These are phyloP conservation scores for Boletus pseudo-olivaceus DNA, from an alignment of 768 basidiomycete species.

Conservation along the genomic window DNA sequence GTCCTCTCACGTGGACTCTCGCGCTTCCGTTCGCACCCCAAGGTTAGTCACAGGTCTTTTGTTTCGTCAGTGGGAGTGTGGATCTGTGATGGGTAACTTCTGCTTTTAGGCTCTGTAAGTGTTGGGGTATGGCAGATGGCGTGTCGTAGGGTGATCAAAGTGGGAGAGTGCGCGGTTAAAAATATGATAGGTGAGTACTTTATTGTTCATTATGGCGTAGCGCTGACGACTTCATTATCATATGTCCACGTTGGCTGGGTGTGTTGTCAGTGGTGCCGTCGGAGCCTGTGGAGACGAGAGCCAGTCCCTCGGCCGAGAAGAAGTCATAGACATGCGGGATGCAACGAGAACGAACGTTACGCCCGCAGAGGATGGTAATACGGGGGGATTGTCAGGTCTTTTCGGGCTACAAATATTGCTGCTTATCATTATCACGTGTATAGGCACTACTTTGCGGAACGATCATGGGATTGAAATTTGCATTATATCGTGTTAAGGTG, in stretches of 20 bases:
- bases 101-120: constrained; percentile 74
- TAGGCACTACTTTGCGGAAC: constrained; percentile 10
- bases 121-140: constrained; percentile 96
- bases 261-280: constrained; percentile 14
- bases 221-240: neutral
- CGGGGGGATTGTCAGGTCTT: neutral
- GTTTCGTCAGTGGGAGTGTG: neutral
- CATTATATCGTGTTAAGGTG: neutral
- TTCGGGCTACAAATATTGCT: neutral
- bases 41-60: constrained; percentile 45
- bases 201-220: constrained; percentile 1
- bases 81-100: neutral
- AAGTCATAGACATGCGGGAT: constrained; percentile 14
- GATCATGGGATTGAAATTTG: constrained; percentile 3
- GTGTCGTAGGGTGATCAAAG: constrained; percentile 77
- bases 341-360: neutral
- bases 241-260: neutral
- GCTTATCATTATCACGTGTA: constrained; percentile 18
- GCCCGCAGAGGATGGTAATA: constrained; percentile 5
- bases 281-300: constrained; percentile 18
- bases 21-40: constrained; percentile 87
- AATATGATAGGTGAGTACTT: constrained; percentile 47
- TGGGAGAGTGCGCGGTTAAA: constrained; percentile 70
- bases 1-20: constrained; percentile 84
- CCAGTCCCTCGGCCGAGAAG: constrained; percentile 12